Base-by-base conservation (phyloP, 768 basidiomycete species). In the Neoboletus subvelutipes region DNA sequence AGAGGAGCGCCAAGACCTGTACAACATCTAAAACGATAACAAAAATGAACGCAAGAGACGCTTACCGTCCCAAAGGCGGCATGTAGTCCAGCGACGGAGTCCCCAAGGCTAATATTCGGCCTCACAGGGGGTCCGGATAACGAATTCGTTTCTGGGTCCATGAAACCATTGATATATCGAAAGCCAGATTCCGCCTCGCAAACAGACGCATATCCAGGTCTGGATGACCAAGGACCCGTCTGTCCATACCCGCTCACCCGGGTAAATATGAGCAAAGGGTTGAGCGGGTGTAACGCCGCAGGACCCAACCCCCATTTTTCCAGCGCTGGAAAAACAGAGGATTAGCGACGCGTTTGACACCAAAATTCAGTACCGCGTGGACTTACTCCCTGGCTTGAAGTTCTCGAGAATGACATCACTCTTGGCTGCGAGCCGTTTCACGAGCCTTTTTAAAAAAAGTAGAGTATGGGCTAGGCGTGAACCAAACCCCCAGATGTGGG, bases 181-280 rank as follows among this genome's bases (percentile, higher is more conserved):
- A 88, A 89, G 3, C 87, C 86, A 3, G 86, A 84, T 57, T 89
- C 86, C 0, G 86, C 87, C 72, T 89, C 87, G 60, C 87, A 89
- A 4, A 89, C 86, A 5, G 87, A 85, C 3, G 87, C 86, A 58
- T 85, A 89, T 20, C 87, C 86, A 6, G 86, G 86, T 12, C 85
- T 80, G 20, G 81, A 77, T 0, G 84, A 78, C 87, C 86, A 88
- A 22, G 87, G 86, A 2, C 87, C 87, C 0, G 85, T 87, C 63
- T 89, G 87, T 3, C 87, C 87, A 60, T 87, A 89, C 9, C 87
- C 87, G 59, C 85, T 86, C 22, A 89, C 84, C 59, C 94, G 92
- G 8, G 94, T 96, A 67, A 92, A 94, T 64, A 98, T 91, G 55
- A 98, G 80, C 51, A 85, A 86, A 0, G 92, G 89, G 63, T 96